These are phyloP conservation scores for Zygosaccharomyces sapae DNA, from an alignment of 1,139 yeast genomes.

Conservation along the genomic window DNA sequence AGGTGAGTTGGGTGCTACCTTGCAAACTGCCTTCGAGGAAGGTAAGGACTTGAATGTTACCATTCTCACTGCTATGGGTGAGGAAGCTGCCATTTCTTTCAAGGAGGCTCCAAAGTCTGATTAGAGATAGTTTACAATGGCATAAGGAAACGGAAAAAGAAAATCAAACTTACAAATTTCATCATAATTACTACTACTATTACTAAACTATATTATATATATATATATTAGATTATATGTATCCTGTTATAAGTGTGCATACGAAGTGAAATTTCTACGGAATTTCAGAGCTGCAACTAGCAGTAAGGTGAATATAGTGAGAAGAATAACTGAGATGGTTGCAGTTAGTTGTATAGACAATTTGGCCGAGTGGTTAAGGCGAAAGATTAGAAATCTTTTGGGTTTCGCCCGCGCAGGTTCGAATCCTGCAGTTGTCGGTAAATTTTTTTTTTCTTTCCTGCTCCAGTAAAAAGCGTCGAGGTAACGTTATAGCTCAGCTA, in stretches of 20 bases:
- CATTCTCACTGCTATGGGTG: slow-evolving; percentile 97
- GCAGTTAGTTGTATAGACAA: slow-evolving; percentile 32
- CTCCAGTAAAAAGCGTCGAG: too few relatives aligned
- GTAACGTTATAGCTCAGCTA: slow-evolving; percentile 6
- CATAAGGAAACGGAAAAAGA: background rate
- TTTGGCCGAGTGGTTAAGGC: slow-evolving; percentile 55
- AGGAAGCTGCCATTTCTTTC: slow-evolving; percentile 96
- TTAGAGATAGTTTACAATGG: slow-evolving; percentile 5
- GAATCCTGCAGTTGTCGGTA: slow-evolving; percentile 39
- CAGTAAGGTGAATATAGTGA: background rate
- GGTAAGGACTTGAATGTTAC: slow-evolving; percentile 97
- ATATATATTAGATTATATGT: slow-evolving; percentile 6
- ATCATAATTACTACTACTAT: background rate
- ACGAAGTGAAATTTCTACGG: slow-evolving; percentile 1
- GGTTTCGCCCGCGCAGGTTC: slow-evolving; percentile 43
- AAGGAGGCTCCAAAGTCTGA: slow-evolving; percentile 90
- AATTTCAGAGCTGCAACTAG: background rate
- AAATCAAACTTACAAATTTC: background rate
- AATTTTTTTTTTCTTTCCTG: slow-evolving; percentile 14
- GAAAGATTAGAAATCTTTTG: slow-evolving; percentile 52
- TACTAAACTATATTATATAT: slow-evolving; percentile 2
- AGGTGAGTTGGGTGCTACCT: slow-evolving; percentile 90
- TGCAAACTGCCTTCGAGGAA: slow-evolving; percentile 90
- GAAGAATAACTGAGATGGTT: too few relatives aligned
- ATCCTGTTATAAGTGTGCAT: slow-evolving; percentile 7